A percentile compares a stretch with the other conserved stretches of the same genome.
These are phyloP conservation scores for Xylaria sp. DNA, from an alignment of 2,329 filamentous ascomycete species.

Conservation along the genomic window DNA sequence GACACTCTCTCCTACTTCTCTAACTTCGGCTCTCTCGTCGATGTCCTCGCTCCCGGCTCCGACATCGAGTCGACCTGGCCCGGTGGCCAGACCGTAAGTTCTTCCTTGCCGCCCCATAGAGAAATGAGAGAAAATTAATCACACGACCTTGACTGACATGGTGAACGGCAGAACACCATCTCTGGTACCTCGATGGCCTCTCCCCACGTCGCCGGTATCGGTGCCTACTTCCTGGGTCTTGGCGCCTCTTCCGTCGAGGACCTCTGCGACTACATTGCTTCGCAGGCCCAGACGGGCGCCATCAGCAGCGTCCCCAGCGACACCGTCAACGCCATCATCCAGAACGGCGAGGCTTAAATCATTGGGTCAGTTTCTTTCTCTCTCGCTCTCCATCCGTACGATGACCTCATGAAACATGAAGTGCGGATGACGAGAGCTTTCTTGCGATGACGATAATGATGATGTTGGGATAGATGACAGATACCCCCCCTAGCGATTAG, in stretches of 20 bases:
- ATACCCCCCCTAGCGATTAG: conserved; percentile 26
- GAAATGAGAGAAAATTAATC: neutral
- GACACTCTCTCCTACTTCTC: conserved; percentile 58
- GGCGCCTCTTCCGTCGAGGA: conserved; percentile 54
- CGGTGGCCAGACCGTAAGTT: conserved; percentile 42
- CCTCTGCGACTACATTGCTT: conserved; percentile 56
- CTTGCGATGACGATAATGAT: conserved; percentile 17
- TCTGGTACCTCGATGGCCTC: conserved; percentile 72
- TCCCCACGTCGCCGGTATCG: conserved; percentile 71
- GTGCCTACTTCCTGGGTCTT: conserved; percentile 64
- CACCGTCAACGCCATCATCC: conserved; percentile 51
- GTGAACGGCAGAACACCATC: conserved; percentile 54
- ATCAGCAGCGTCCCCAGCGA: conserved; percentile 51
- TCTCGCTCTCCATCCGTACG: conserved; percentile 3
- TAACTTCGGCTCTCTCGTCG: conserved; percentile 60
- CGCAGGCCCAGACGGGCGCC: conserved; percentile 54
- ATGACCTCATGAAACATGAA: conserved; percentile 15
- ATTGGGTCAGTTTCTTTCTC: neutral
- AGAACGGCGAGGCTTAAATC: conserved; percentile 47
- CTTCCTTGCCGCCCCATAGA: conserved; percentile 28
- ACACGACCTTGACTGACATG: conserved; percentile 6
- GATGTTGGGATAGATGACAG: conserved; percentile 28
- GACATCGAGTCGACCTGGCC: conserved; percentile 56
- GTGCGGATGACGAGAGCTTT: conserved; percentile 8
- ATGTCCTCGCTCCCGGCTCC: conserved; percentile 58